phyloP scores from a whole-genome alignment of 2,329 filamentous ascomycete genomes.

The Neofusicoccum kwambonambiense region DNA sequence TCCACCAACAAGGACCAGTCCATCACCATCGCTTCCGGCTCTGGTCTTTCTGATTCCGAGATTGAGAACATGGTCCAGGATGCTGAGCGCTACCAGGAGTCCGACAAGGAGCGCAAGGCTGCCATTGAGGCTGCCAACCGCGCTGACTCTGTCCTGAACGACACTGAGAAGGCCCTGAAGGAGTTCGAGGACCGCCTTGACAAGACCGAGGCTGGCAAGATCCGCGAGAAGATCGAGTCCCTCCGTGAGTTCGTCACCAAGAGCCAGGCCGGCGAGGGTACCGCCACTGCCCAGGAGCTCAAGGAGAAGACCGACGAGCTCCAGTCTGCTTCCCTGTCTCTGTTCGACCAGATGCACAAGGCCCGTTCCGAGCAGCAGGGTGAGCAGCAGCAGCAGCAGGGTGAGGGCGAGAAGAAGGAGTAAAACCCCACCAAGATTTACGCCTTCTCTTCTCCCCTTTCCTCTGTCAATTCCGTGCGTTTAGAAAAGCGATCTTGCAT shows the following conservation, averaged over 20 bases:
- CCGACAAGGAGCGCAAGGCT: conserved; percentile 94
- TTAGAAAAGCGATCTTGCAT: conserved; percentile 19
- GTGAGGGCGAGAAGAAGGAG: conserved; percentile 20
- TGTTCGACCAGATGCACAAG: conserved; percentile 99
- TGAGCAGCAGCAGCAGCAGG: conserved; percentile 28
- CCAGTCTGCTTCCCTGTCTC: conserved; percentile 89
- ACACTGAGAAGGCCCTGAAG: conserved; percentile 97
- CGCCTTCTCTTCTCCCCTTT: neutral
- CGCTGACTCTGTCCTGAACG: conserved; percentile 92
- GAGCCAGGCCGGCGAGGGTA: conserved; percentile 89
- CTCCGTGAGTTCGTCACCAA: conserved; percentile 90
- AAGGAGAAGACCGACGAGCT: conserved; percentile 99
- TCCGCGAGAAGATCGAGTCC: conserved; percentile 86
- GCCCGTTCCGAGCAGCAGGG: conserved; percentile 64
- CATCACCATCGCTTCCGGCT: conserved; percentile 97
- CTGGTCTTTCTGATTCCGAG: conserved; percentile 89
- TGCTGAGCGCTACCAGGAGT: conserved; percentile 92
- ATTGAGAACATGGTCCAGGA: conserved; percentile 98
- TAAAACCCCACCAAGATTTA: neutral
- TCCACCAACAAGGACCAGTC: conserved; percentile 99
- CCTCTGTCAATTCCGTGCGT: neutral
- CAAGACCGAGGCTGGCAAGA: conserved; percentile 89
- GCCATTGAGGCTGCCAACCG: conserved; percentile 97
- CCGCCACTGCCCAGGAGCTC: conserved; percentile 83
- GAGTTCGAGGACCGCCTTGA: conserved; percentile 95